phyloP scores from a whole-genome alignment of 768 basidiomycete species.

The Leccinum longicurvipes region DNA sequence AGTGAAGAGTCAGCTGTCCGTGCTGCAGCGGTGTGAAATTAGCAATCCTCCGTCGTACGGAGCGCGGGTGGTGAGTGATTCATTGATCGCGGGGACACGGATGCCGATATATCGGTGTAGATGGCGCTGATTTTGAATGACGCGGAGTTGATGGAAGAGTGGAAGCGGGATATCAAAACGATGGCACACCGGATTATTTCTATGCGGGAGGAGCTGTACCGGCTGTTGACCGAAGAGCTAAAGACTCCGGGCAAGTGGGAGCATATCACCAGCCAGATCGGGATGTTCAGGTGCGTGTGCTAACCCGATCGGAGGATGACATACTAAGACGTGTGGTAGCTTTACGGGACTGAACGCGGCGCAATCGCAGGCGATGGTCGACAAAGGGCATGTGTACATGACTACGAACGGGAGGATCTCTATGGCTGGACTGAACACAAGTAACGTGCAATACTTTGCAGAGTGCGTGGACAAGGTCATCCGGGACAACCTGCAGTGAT shows the following conservation, averaged over 20 bases:
- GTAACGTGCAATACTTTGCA: constrained; percentile 78
- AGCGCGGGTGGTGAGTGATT: constrained; percentile 69
- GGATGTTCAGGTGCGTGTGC: constrained; percentile 83
- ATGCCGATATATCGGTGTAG: constrained; percentile 34
- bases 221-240: constrained; percentile 64
- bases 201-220: constrained; percentile 81
- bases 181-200: constrained; percentile 78
- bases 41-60: constrained; percentile 93
- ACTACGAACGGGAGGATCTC: constrained; percentile 87
- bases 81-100: background rate
- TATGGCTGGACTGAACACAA: constrained; percentile 87
- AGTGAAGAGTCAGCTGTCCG: constrained; percentile 85
- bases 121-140: constrained; percentile 81
- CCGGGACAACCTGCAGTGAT: constrained; percentile 40
- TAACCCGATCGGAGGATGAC: background rate
- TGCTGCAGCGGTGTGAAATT: constrained; percentile 91
- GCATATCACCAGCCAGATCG: constrained; percentile 95
- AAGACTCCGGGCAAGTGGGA: constrained; percentile 92
- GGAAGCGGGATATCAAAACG: constrained; percentile 85
- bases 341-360: constrained; percentile 75
- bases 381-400: constrained; percentile 80
- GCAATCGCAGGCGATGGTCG: constrained; percentile 66
- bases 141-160: constrained; percentile 71
- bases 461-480: constrained; percentile 65
- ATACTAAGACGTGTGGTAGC: constrained; percentile 37